These are phyloP conservation scores for Beauveria sp. DNA, from an alignment of 2,329 filamentous ascomycete genomes.

Conservation along the genomic window DNA sequence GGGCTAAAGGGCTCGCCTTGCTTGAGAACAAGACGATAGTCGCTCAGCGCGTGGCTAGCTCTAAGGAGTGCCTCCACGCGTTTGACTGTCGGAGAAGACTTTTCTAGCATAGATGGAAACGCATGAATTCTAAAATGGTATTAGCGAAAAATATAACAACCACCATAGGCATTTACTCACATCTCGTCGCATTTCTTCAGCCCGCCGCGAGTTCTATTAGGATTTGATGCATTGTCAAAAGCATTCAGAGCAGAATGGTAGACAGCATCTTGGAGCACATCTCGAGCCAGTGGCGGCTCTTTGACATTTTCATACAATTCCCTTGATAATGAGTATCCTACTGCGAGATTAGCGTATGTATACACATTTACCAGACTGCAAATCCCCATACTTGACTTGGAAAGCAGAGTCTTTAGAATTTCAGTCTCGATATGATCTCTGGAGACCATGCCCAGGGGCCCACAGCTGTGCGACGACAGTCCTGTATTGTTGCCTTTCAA, in stretches of 20 bases:
- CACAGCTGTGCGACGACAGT: slow-evolving; percentile 38
- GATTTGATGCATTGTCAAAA: slow-evolving; percentile 78
- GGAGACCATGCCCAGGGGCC: slow-evolving; percentile 55
- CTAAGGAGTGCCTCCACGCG: slow-evolving; percentile 57
- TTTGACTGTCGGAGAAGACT: slow-evolving; percentile 41
- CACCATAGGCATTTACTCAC: slow-evolving; percentile 33
- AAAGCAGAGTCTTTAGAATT: slow-evolving; percentile 60
- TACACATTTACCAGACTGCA: not conserved
- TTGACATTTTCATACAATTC: slow-evolving; percentile 51
- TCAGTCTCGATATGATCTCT: slow-evolving; percentile 60
- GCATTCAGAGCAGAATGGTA: slow-evolving; percentile 57
- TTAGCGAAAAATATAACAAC: slow-evolving; percentile 15
- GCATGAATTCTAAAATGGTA: slow-evolving; percentile 45
- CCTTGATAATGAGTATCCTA: slow-evolving; percentile 55
- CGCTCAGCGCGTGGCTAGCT: slow-evolving; percentile 67
- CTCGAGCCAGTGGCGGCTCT: slow-evolving; percentile 39
- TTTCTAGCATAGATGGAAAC: slow-evolving; percentile 51
- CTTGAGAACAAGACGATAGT: slow-evolving; percentile 70
- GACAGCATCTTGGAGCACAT: slow-evolving; percentile 51
- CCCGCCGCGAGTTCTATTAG: slow-evolving; percentile 66
- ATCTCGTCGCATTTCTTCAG: slow-evolving; percentile 72
- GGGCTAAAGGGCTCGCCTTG: slow-evolving; percentile 75
- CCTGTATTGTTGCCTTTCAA: slow-evolving; percentile 27
- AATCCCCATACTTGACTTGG: slow-evolving; percentile 46
- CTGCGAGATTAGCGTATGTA: slow-evolving; percentile 6